These are phyloP conservation scores for Fusarium sp. DNA, from an alignment of 2,329 filamentous ascomycete genomes.

Conservation along the genomic window DNA sequence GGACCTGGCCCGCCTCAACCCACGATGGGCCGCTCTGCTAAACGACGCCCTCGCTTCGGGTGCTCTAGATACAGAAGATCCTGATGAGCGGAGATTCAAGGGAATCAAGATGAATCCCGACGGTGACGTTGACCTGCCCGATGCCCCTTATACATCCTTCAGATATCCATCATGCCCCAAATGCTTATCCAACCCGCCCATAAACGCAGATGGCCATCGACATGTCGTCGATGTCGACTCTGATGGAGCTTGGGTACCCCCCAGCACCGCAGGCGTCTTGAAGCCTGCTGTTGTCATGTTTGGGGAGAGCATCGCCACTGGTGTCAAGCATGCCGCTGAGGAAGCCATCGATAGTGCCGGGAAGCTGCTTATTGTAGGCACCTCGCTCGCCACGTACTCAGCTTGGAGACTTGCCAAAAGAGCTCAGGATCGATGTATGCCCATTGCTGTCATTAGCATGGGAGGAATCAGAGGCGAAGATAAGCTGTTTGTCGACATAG, in stretches of 20 bases:
- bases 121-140: conserved; percentile 90
- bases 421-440: conserved; percentile 84
- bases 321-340: conserved; percentile 82
- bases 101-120: conserved; percentile 91
- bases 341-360: conserved; percentile 81
- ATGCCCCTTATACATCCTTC: conserved; percentile 89
- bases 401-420: conserved; percentile 90
- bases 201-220: conserved; percentile 64
- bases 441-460: conserved; percentile 88
- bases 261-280: conserved; percentile 80
- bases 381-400: conserved; percentile 93
- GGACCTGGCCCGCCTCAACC: conserved; percentile 82
- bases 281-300: conserved; percentile 98
- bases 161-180: conserved; percentile 89
- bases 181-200: conserved; percentile 76
- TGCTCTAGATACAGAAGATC: conserved; percentile 82
- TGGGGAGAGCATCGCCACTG: conserved; percentile 82
- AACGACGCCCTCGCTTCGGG: conserved; percentile 77
- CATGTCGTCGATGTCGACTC: conserved; percentile 76
- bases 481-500: conserved; percentile 71
- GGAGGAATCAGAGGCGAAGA: conserved; percentile 86
- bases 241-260: conserved; percentile 81
- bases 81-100: conserved; percentile 72
- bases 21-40: conserved; percentile 84
- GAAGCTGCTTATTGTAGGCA: conserved; percentile 83